Evolutionary conservation across 768 basidiomycete species (phyloP).

Genomic region (Infundibulicybe gibba): DNA sequence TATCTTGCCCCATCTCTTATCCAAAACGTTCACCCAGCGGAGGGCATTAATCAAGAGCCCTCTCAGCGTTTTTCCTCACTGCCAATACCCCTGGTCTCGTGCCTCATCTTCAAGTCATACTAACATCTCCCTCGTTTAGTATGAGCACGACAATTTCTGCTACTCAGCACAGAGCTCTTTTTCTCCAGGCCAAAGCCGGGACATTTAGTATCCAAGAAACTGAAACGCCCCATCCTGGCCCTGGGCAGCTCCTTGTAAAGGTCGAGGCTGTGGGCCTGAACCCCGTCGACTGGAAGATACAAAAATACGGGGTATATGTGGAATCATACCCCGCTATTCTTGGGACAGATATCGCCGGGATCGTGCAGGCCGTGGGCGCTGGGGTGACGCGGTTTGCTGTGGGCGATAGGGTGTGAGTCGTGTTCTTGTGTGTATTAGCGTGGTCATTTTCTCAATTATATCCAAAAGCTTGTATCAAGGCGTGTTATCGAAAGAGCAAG

Average conservation of each 20-base stretch:
- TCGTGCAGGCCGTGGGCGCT: slow-evolving; percentile 47
- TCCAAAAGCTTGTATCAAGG: not conserved
- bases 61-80: no score
- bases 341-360: slow-evolving; percentile 49
- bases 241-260: slow-evolving; percentile 38
- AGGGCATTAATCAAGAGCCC: no score
- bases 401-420: slow-evolving; percentile 50
- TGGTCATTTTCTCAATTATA: not conserved
- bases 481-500: not conserved
- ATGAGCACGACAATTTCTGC: no score
- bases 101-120: no score
- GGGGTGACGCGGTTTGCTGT: slow-evolving; percentile 44
- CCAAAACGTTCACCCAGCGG: no score
- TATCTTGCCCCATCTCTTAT: no score
- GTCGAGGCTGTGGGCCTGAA: slow-evolving; percentile 37
- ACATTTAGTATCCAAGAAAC: slow-evolving; percentile 12
- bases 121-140: no score
- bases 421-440: not conserved
- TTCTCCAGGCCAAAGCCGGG: slow-evolving; percentile 12
- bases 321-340: slow-evolving; percentile 41
- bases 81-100: no score
- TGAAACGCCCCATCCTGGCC: slow-evolving; percentile 22
- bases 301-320: slow-evolving; percentile 32
- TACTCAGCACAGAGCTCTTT: slow-evolving; percentile 19
- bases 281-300: slow-evolving; percentile 51